Base-by-base conservation (phyloP, 2,329 filamentous ascomycete genomes). In the Bipolaris oryzae region DNA sequence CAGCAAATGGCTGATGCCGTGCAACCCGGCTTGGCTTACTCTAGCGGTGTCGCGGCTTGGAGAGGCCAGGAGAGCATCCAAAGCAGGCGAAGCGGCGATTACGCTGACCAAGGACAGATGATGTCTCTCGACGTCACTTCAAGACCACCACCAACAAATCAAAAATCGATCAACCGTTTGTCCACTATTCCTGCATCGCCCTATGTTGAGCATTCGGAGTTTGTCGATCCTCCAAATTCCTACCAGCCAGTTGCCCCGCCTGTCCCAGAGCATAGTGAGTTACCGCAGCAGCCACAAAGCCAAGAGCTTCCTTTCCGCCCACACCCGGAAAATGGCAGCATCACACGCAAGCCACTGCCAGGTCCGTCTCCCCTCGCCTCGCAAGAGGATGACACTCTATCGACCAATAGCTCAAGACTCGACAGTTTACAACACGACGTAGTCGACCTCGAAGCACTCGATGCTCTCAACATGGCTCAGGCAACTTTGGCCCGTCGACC, bases 1-100 rank as follows among this genome's bases (percentile, higher is more conserved):
- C 84, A 88, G 42, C 92, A 97, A 72, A 82, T 98, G 72, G 87
- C 86, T 31, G 89, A 88, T 63, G 89, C 89, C 43, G 86, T 85
- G 51, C 72, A 58, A 63, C 70, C 56, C n/a, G 69, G 69, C 7
- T 49, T 72, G 43, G 76, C 77, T 39, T 71, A 73, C 21, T 75
- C 77, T 50, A 76, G 75, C 51, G 73, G 76, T 52, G 73, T 76
- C 52, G 69, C 76, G 55, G 75, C 78, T 48, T 79, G 79, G 75
- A 71, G 61, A 44, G 70, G 68, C 34, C 70, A 68, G 31, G 73
- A 76, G 15, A 72, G 59, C 50, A 46, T 66, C 28, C 66, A 70
- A 33, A 70, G 64, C 50, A 69, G 69, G 60, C 62, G 69, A 53
- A 74, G 71, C 54, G 73, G 69, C 15, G 74, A 76, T 23, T 59